Percentiles rank a stretch among this genome's conserved stretches.
These are phyloP conservation scores for Pistacia atlantica DNA, from an alignment of 345 rosid species.

Conservation along the genomic window DNA sequence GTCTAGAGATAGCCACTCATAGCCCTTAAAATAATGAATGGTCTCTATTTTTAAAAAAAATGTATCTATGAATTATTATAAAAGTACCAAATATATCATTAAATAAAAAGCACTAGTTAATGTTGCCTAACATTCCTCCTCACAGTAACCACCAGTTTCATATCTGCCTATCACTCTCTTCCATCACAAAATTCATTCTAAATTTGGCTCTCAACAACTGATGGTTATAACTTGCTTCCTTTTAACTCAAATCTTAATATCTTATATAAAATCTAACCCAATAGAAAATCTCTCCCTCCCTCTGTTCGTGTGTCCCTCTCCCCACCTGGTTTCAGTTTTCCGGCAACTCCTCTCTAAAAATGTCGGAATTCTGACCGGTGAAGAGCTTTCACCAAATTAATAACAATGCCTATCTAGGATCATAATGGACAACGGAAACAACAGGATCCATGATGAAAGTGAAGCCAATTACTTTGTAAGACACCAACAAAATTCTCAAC, in stretches of 20 bases:
- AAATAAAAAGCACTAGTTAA: too few relatives aligned
- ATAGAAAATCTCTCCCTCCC: too few relatives aligned
- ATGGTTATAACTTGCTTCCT: not conserved
- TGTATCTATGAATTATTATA: too few relatives aligned
- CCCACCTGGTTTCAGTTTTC: not conserved
- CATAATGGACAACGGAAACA: not conserved
- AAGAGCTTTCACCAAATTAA: not conserved
- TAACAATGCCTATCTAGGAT: not conserved
- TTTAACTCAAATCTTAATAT: too few relatives aligned
- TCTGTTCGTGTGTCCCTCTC: not conserved
- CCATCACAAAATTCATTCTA: not conserved
- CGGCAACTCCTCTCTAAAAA: not conserved
- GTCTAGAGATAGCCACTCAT: too few relatives aligned
- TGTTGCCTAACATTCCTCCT: not conserved
- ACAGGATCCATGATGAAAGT: not conserved
- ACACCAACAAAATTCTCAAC: not conserved
- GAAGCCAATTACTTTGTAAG: not conserved
- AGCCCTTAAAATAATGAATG: too few relatives aligned
- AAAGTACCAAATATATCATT: too few relatives aligned
- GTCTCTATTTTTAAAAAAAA: too few relatives aligned
- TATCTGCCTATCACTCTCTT: too few relatives aligned
- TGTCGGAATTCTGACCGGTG: slow-evolving; percentile 6
- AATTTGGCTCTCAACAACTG: slow-evolving; percentile 11
- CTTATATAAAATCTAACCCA: not conserved
- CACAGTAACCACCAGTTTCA: not conserved